Evolutionary conservation across 139 green algal species (phyloP).

Genomic region (Diplosphaera chodatii): DNA sequence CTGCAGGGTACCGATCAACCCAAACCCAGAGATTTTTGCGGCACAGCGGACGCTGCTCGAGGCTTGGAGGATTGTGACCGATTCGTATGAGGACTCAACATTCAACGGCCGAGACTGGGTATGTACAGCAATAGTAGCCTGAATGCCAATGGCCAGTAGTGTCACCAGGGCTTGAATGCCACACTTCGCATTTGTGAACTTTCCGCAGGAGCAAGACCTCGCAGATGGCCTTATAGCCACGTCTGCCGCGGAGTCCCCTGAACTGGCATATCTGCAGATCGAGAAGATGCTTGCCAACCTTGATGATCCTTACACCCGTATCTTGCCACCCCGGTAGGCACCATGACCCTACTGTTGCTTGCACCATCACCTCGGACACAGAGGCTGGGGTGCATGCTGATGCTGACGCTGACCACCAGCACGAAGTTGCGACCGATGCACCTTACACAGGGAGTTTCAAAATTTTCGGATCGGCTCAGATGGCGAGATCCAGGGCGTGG

Average conservation of each 20-base stretch:
- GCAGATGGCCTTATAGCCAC: constrained; percentile 49
- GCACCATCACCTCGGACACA: too few relatives aligned
- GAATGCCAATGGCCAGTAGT: too few relatives aligned
- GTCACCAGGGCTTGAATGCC: not conserved
- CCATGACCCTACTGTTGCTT: too few relatives aligned
- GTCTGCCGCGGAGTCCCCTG: constrained; percentile 16
- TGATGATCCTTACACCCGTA: constrained; percentile 87
- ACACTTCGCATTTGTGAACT: not conserved
- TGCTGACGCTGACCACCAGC: too few relatives aligned
- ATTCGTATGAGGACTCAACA: constrained; percentile 63
- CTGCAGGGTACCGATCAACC: constrained; percentile 50
- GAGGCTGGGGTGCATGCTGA: too few relatives aligned
- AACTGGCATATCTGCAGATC: constrained; percentile 48
- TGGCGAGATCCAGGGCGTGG: constrained; percentile 89
- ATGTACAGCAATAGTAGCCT: too few relatives aligned
- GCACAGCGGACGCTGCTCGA: constrained; percentile 77
- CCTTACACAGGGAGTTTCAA: constrained; percentile 80
- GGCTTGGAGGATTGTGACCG: constrained; percentile 71
- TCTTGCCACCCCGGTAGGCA: constrained; percentile 63
- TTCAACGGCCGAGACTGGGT: constrained; percentile 58
- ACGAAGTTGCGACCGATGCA: too few relatives aligned
- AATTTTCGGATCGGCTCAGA: constrained; percentile 74
- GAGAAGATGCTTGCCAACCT: constrained; percentile 74
- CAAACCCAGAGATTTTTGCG: constrained; percentile 53
- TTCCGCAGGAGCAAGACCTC: constrained; percentile 38